phyloP scores from a whole-genome alignment of 1,139 yeast species.

The Yamadazyma epiphylla region DNA sequence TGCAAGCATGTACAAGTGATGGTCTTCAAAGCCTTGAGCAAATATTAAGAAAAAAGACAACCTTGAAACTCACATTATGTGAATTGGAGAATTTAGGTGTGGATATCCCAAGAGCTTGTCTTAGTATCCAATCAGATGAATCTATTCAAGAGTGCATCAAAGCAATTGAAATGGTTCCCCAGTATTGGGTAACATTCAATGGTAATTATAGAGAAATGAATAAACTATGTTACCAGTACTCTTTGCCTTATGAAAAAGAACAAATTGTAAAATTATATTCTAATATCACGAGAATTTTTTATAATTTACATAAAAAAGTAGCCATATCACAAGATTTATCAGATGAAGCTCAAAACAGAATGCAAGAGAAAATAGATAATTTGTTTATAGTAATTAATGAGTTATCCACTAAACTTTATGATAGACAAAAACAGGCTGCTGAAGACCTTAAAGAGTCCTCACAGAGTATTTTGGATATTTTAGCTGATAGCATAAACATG shows the following conservation, averaged over 20 bases:
- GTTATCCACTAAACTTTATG: slow-evolving; percentile 3
- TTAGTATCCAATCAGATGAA: slow-evolving; percentile 7
- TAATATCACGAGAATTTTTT: slow-evolving; percentile 40
- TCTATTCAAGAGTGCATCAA: slow-evolving; percentile 32
- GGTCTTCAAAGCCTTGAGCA: slow-evolving; percentile 34
- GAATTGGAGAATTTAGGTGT: slow-evolving; percentile 48
- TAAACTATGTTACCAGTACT: slow-evolving; percentile 46
- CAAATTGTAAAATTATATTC: slow-evolving; percentile 43
- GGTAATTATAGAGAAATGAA: slow-evolving; percentile 52
- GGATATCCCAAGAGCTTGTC: slow-evolving; percentile 31
- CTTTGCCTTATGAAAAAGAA: slow-evolving; percentile 50
- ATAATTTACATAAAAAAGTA: slow-evolving; percentile 17
- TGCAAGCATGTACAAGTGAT: slow-evolving; percentile 22
- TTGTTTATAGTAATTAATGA: slow-evolving; percentile 10
- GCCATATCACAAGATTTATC: slow-evolving; percentile 11
- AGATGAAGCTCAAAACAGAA: slow-evolving; percentile 7
- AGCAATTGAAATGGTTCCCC: slow-evolving; percentile 40
- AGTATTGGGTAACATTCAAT: slow-evolving; percentile 60
- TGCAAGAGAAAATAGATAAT: slow-evolving; percentile 16
- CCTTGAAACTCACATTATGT: slow-evolving; percentile 50
- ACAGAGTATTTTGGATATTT: slow-evolving; percentile 6
- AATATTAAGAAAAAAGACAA: slow-evolving; percentile 30
- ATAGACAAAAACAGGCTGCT: slow-evolving; percentile 8
- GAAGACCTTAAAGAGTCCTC: slow-evolving; percentile 10
- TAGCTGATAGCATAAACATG: slow-evolving; percentile 12